phyloP scores from a whole-genome alignment of 805 yeast genomes.

The Kluyveromyces wickerhamii region DNA sequence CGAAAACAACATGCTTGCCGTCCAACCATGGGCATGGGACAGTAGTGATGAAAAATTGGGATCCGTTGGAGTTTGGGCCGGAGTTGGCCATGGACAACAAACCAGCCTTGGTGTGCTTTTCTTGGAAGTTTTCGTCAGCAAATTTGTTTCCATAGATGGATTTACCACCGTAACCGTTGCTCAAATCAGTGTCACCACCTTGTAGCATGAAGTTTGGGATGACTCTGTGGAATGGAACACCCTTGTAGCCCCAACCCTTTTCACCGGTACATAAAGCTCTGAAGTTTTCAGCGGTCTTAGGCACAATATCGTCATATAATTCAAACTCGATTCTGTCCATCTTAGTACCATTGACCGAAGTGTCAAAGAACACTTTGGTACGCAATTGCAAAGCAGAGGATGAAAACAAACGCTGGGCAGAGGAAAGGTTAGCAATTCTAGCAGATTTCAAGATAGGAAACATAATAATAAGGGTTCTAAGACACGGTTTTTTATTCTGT shows the following conservation, averaged over 20 bases:
- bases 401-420: constrained; percentile 40
- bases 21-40: constrained; percentile 73
- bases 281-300: constrained; percentile 77
- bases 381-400: constrained; percentile 38
- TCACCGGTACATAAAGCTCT: constrained; percentile 84
- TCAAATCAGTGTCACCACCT: constrained; percentile 83
- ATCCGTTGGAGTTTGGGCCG: constrained; percentile 89
- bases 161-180: constrained; percentile 91
- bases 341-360: constrained; percentile 46
- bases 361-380: constrained; percentile 49
- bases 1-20: constrained; percentile 72
- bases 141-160: constrained; percentile 70
- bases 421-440: constrained; percentile 1
- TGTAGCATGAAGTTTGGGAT: constrained; percentile 95
- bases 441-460: constrained; percentile 3
- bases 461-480: constrained; percentile 16
- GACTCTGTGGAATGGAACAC: constrained; percentile 86
- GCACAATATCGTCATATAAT: constrained; percentile 38
- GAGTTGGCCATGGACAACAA: constrained; percentile 87
- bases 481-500: constrained; percentile 11
- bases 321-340: constrained; percentile 29
- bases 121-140: constrained; percentile 53
- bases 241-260: constrained; percentile 79
- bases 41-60: constrained; percentile 84
- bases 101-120: constrained; percentile 73